These are phyloP conservation scores for Pezicula carpinea DNA, from an alignment of 2,329 filamentous ascomycete species.

Conservation along the genomic window DNA sequence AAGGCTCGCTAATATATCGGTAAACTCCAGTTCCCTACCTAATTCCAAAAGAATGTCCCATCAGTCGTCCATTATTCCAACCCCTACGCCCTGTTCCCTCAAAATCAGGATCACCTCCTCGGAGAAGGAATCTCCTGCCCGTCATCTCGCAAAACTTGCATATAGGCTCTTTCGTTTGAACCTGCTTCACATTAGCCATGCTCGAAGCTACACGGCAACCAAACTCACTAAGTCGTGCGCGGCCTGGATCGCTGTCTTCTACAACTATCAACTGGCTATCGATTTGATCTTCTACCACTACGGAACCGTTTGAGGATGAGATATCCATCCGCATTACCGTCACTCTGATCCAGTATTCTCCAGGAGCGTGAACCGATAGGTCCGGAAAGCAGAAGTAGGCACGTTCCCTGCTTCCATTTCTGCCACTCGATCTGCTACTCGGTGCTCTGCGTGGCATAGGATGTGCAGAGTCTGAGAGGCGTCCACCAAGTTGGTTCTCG, in stretches of 20 bases:
- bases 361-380: constrained; percentile 22
- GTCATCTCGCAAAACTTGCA: constrained; percentile 22
- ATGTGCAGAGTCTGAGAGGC: constrained; percentile 24
- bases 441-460: constrained; percentile 16
- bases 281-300: constrained; percentile 20
- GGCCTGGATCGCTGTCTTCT: constrained; percentile 14
- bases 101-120: neutral
- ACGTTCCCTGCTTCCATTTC: constrained; percentile 12
- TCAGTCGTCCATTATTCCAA: neutral
- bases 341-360: constrained; percentile 23
- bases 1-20: too few relatives aligned
- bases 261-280: constrained; percentile 24
- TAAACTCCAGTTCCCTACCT: too few relatives aligned
- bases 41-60: neutral
- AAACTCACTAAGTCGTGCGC: constrained; percentile 21
- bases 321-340: constrained; percentile 26
- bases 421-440: constrained; percentile 5
- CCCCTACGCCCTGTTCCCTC: neutral
- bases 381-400: constrained; percentile 28
- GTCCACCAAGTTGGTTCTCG: constrained; percentile 21
- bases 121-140: constrained; percentile 19
- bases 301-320: constrained; percentile 15
- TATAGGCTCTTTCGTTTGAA: constrained; percentile 21
- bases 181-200: constrained; percentile 16
- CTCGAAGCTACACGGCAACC: neutral